These are phyloP conservation scores for Aspergillus texensis DNA, from an alignment of 2,329 filamentous ascomycete species.

Conservation along the genomic window DNA sequence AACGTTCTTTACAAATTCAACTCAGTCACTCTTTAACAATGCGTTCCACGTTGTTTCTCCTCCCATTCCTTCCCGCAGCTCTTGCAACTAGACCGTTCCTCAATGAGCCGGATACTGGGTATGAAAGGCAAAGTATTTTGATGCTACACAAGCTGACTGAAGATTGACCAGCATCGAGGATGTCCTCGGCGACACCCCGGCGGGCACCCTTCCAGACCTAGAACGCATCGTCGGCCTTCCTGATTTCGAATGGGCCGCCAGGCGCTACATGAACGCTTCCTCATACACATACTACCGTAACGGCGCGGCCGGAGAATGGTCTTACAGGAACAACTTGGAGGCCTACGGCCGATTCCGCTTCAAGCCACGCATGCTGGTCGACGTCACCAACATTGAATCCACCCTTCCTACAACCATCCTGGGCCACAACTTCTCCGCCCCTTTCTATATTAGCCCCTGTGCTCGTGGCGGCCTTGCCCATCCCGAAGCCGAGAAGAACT, in stretches of 20 bases:
- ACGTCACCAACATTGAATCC: constrained; percentile 14
- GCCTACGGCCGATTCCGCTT: constrained; percentile 13
- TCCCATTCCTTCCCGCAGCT: constrained; percentile 8
- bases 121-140: neutral
- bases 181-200: constrained; percentile 10
- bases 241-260: constrained; percentile 14
- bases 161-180: constrained; percentile 4
- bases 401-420: constrained; percentile 12
- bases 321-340: constrained; percentile 16
- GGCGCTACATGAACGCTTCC: constrained; percentile 13
- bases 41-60: constrained; percentile 7
- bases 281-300: constrained; percentile 19
- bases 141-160: neutral
- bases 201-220: constrained; percentile 9
- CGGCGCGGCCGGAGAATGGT: constrained; percentile 16
- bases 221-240: constrained; percentile 11
- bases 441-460: constrained; percentile 16
- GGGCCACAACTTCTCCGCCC: constrained; percentile 15
- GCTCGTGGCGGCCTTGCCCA: constrained; percentile 10
- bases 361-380: constrained; percentile 12
- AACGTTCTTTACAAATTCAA: neutral
- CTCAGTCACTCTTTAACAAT: constrained; percentile 10
- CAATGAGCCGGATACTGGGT: constrained; percentile 16
- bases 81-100: constrained; percentile 13
- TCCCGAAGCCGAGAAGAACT: constrained; percentile 8